These are phyloP conservation scores for Boletus barrowsii DNA, from an alignment of 768 basidiomycete species.

Conservation along the genomic window DNA sequence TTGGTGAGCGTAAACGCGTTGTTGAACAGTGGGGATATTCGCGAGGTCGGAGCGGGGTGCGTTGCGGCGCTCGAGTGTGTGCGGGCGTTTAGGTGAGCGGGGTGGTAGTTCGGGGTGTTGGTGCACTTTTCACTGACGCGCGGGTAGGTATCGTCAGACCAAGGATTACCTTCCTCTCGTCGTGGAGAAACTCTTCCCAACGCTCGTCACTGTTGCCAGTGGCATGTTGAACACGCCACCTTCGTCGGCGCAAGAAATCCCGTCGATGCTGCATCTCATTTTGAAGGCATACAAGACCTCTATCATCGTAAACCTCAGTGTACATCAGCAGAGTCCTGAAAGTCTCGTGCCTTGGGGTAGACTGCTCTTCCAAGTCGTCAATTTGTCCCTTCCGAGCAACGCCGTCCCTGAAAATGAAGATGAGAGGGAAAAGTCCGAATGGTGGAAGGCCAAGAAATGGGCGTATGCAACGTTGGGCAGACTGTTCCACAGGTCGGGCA, in stretches of 20 bases:
- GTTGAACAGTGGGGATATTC: slow-evolving; percentile 59
- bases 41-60: slow-evolving; percentile 79
- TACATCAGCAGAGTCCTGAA: slow-evolving; percentile 70
- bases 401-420: slow-evolving; percentile 70
- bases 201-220: slow-evolving; percentile 68
- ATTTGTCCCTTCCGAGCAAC: slow-evolving; percentile 61
- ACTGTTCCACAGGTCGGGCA: slow-evolving; percentile 65
- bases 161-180: slow-evolving; percentile 57
- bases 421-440: slow-evolving; percentile 73
- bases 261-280: slow-evolving; percentile 80
- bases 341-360: slow-evolving; percentile 86
- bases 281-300: slow-evolving; percentile 85
- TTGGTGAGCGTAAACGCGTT: slow-evolving; percentile 65
- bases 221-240: slow-evolving; percentile 66
- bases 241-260: slow-evolving; percentile 63
- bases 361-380: slow-evolving; percentile 77
- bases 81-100: slow-evolving; percentile 45
- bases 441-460: slow-evolving; percentile 96
- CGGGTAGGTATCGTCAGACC: slow-evolving; percentile 67
- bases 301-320: slow-evolving; percentile 68
- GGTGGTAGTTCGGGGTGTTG: neutral
- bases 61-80: slow-evolving; percentile 75
- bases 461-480: slow-evolving; percentile 77
- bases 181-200: slow-evolving; percentile 65
- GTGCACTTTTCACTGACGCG: neutral